Conservation (phyloP, 176 grass and related monocot genomes). For the Pharus latifolius region DNA sequence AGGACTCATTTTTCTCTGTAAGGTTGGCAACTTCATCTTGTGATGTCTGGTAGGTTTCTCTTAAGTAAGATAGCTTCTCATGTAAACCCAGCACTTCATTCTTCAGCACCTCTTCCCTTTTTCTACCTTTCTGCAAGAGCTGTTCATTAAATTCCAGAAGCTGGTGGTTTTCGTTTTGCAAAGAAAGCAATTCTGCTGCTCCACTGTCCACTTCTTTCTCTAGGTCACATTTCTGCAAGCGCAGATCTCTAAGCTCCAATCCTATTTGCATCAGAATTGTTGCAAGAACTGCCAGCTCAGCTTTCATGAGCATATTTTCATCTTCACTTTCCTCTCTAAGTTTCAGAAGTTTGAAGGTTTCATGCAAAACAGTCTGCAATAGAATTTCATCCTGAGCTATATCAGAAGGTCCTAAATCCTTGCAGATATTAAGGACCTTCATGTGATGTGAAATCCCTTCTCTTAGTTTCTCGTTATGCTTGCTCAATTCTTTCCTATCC, state of each 20-base stretch:
- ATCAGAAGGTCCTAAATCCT: conserved; percentile 39
- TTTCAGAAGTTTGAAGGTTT: conserved; percentile 42
- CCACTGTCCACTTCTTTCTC: conserved; percentile 42
- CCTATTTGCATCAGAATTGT: conserved; percentile 64
- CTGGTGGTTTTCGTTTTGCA: conserved; percentile 33
- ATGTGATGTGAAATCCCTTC: conserved; percentile 45
- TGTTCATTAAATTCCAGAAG: conserved; percentile 38
- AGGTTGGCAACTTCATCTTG: conserved; percentile 37
- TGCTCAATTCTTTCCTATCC: conserved; percentile 39
- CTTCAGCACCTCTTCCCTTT: conserved; percentile 46
- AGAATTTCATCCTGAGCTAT: conserved; percentile 49
- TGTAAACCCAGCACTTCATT: conserved; percentile 30
- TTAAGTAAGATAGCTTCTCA: conserved; percentile 37
- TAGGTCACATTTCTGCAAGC: conserved; percentile 41
- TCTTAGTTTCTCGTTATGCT: conserved; percentile 52
- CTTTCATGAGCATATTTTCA: conserved; percentile 41
- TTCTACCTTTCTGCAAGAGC: conserved; percentile 36
- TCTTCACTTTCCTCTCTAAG: conserved; percentile 53
- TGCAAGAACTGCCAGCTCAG: conserved; percentile 50
- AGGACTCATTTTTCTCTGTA: conserved; percentile 32
- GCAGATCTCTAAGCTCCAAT: conserved; percentile 46
- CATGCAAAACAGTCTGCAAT: conserved; percentile 38
- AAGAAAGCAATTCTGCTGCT: conserved; percentile 19
- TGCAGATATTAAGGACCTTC: conserved; percentile 49
- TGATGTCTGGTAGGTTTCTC: conserved; percentile 17